These are phyloP conservation scores for Triticum timopheevii DNA, from an alignment of 176 grass and related monocot species.

Conservation along the genomic window DNA sequence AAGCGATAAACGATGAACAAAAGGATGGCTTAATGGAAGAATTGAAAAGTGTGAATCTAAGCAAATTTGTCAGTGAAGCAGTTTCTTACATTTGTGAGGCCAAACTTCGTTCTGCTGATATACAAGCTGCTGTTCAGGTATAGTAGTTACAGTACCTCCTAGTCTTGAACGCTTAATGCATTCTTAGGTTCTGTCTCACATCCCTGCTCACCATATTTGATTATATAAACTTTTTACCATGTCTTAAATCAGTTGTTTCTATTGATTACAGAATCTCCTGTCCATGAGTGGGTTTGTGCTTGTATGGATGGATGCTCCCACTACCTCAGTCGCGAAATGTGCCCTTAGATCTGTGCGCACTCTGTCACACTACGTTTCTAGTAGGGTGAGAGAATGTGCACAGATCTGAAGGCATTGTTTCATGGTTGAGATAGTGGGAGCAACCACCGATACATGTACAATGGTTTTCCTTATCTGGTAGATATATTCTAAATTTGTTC, in stretches of 20 bases:
- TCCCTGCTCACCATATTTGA: constrained; percentile 7
- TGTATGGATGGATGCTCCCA: not conserved
- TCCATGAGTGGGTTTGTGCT: not conserved
- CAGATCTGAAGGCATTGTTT: not conserved
- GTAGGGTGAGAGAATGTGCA: not conserved
- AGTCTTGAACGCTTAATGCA: not conserved
- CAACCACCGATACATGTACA: not conserved
- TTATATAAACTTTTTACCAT: not conserved
- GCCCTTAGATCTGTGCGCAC: not conserved
- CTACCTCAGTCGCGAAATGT: not conserved
- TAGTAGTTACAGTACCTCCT: constrained; percentile 1
- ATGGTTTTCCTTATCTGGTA: not conserved
- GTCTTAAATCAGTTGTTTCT: constrained; percentile 1
- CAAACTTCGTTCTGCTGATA: constrained; percentile 86
- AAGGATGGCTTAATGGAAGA: constrained; percentile 79
- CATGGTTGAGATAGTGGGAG: constrained; percentile 10
- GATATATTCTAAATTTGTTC: not conserved
- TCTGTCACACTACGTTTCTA: not conserved
- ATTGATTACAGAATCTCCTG: not conserved
- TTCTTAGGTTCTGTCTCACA: constrained; percentile 30
- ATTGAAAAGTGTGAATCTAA: constrained; percentile 83
- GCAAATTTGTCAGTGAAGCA: constrained; percentile 97
- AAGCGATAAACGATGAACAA: constrained; percentile 83
- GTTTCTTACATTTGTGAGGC: constrained; percentile 87
- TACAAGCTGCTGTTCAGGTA: constrained; percentile 97